phyloP scores from a whole-genome alignment of 192 early-diverging fungal species.

The Haplosporangium gracile region DNA sequence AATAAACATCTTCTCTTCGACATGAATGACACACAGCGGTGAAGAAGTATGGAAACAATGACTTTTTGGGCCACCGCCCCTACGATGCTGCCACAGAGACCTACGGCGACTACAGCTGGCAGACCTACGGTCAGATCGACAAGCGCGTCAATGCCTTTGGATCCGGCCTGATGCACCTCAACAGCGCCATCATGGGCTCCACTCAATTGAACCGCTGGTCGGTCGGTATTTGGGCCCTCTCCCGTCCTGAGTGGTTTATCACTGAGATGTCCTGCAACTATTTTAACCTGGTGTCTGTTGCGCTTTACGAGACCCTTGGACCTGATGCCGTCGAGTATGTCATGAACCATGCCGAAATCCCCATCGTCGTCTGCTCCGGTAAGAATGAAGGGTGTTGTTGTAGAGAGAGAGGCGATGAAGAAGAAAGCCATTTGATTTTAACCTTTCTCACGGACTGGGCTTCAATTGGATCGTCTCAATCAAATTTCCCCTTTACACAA shows the following conservation, averaged over 20 bases:
- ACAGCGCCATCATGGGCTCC: conserved; percentile 51
- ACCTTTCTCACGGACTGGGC: background rate
- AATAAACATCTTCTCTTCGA: background rate
- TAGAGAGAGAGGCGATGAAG: background rate
- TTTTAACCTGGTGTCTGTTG: conserved; percentile 73
- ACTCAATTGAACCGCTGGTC: conserved; percentile 50
- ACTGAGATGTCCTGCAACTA: conserved; percentile 72
- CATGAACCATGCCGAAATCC: conserved; percentile 84
- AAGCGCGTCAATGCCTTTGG: conserved; percentile 72
- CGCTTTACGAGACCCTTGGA: conserved; percentile 93
- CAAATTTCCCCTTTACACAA: background rate
- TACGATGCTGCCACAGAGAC: conserved; percentile 65
- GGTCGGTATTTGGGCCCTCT: conserved; percentile 75
- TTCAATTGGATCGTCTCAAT: background rate
- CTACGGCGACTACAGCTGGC: conserved; percentile 75
- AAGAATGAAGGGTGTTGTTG: background rate
- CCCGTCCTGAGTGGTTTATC: conserved; percentile 74
- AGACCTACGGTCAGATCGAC: conserved; percentile 71
- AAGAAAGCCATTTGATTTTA: background rate
- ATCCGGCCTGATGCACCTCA: conserved; percentile 71
- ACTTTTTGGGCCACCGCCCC: conserved; percentile 73
- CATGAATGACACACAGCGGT: conserved; percentile 53
- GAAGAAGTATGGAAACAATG: conserved; percentile 60
- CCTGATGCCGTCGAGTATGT: conserved; percentile 84
- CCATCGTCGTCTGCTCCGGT: conserved; percentile 67